These are phyloP conservation scores for Phytophthora megakarya DNA, from an alignment of 352 stramenopile genomes.

Conservation along the genomic window DNA sequence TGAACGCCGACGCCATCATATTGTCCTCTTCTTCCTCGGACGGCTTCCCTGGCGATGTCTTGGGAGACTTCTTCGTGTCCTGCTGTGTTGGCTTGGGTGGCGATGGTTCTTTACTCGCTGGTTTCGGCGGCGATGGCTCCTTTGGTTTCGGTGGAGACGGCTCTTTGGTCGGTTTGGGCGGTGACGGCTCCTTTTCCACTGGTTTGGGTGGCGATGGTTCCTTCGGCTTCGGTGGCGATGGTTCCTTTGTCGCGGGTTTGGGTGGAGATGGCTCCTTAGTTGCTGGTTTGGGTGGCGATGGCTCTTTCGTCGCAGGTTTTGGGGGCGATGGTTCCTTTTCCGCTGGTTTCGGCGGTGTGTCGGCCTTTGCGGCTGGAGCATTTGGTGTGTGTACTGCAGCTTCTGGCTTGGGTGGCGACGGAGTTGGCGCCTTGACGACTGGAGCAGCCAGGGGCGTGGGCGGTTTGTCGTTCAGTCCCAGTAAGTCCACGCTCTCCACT, in stretches of 20 bases:
- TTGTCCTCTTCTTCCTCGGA: constrained; percentile 22
- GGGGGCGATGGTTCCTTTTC: not conserved
- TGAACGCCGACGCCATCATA: constrained; percentile 37
- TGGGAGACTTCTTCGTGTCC: constrained; percentile 24
- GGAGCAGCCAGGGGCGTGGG: constrained; percentile 25
- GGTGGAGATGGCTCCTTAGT: constrained; percentile 20
- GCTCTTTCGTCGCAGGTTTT: not conserved
- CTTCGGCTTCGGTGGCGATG: constrained; percentile 3
- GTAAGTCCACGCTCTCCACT: constrained; percentile 50
- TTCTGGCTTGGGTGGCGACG: constrained; percentile 22
- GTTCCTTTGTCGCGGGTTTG: constrained; percentile 18
- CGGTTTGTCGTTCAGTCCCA: constrained; percentile 46
- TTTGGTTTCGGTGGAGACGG: constrained; percentile 22
- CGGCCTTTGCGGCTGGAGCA: constrained; percentile 16
- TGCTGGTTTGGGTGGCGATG: constrained; percentile 3
- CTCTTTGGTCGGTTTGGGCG: constrained; percentile 19
- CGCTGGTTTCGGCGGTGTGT: not conserved
- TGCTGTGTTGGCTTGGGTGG: constrained; percentile 1
- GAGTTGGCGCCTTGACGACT: constrained; percentile 25
- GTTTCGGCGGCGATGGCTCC: constrained; percentile 17
- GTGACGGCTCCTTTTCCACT: constrained; percentile 22
- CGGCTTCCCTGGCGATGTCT: constrained; percentile 31
- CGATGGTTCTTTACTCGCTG: constrained; percentile 6
- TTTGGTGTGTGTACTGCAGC: constrained; percentile 1
- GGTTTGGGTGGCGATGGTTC: constrained; percentile 9